Base-by-base conservation (phyloP, 2,329 filamentous ascomycete genomes). In the Penicillium verrucosum region DNA sequence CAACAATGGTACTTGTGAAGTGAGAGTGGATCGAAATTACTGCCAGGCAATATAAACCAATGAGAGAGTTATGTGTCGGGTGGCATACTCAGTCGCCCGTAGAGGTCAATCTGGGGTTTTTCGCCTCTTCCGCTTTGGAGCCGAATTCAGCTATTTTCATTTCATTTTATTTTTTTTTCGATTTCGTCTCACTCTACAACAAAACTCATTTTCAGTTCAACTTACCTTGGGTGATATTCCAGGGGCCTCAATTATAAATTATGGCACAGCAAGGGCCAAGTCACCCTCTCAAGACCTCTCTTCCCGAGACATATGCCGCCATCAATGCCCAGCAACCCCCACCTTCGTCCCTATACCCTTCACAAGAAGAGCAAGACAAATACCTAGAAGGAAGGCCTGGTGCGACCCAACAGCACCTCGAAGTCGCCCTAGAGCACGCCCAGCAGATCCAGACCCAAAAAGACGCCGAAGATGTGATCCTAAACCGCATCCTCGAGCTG, bases 391-490 rank as follows among this genome's bases (percentile, higher is more conserved):
- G 65, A 58, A 69, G 75, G 60, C 67, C 79, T 44, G 62, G 62
- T n/a, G 63, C 77, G 78, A 67, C 81, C 77, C 54, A 75, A 12
- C 76, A 74, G 34, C 74, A 79, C 54, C 65, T 78, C 14, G 82
- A 87, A 57, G 82, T 90, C 54, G 93, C 92, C 48, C 77, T 94
- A 57, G 85, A 91, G 68, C 92, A 97, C 78, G 93, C 93, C 41
- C 83, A 83, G 64, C 84, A 90, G 53, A 86, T 97, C 50, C 89
- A 96, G 74, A 82, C 90, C 65, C 89, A 89, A 68, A 95, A 93
- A 73, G 85, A 89, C 47, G 81, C 89, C 62, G 88, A 96, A 75
- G 77, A 83, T 38, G 77, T 86, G 60, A 93, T 97, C 62, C 81
- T 92, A 54, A 81, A 87, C 62, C 81, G 82, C 66, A 85, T 93